These are phyloP conservation scores for Apostasia shenzhenica DNA, from an alignment of 106 monocot species.

Conservation along the genomic window DNA sequence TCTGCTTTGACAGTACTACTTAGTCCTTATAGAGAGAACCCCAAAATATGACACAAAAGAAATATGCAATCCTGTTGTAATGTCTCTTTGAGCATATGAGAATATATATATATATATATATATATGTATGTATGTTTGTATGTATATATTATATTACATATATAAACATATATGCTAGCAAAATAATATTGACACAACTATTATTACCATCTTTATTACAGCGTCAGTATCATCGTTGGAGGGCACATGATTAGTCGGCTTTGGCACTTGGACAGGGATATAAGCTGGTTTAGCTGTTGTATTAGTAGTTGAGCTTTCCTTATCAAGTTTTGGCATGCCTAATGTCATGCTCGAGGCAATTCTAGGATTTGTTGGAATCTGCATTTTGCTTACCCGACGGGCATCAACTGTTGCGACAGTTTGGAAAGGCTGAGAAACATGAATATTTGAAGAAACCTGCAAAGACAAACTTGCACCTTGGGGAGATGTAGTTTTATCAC, in stretches of 20 bases:
- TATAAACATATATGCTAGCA: too few relatives aligned
- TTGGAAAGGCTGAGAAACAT: conserved; percentile 43
- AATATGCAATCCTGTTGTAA: too few relatives aligned
- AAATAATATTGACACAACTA: too few relatives aligned
- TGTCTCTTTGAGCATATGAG: too few relatives aligned
- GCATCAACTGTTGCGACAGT: conserved; percentile 23
- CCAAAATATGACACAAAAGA: too few relatives aligned
- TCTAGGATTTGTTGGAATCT: conserved; percentile 96
- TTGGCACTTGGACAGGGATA: conserved; percentile 52
- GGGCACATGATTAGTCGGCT: conserved; percentile 28
- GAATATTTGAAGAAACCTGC: conserved; percentile 42
- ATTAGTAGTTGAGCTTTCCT: conserved; percentile 33
- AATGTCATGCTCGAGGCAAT: conserved; percentile 69
- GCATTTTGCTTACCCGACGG: conserved; percentile 67
- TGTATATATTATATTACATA: too few relatives aligned
- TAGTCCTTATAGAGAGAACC: too few relatives aligned
- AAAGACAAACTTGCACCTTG: conserved; percentile 20
- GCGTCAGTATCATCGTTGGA: conserved; percentile 44
- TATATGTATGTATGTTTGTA: too few relatives aligned
- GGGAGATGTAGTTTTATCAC: conserved; percentile 22
- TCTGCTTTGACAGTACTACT: too few relatives aligned
- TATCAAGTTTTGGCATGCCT: conserved; percentile 47
- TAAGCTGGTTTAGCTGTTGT: conserved; percentile 69
- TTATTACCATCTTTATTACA: conserved; percentile 31
- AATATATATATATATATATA: too few relatives aligned